Percentiles rank a stretch among this genome's conserved stretches.
phyloP scores from a whole-genome alignment of 106 monocot species.

The Dioscorea zingiberensis region DNA sequence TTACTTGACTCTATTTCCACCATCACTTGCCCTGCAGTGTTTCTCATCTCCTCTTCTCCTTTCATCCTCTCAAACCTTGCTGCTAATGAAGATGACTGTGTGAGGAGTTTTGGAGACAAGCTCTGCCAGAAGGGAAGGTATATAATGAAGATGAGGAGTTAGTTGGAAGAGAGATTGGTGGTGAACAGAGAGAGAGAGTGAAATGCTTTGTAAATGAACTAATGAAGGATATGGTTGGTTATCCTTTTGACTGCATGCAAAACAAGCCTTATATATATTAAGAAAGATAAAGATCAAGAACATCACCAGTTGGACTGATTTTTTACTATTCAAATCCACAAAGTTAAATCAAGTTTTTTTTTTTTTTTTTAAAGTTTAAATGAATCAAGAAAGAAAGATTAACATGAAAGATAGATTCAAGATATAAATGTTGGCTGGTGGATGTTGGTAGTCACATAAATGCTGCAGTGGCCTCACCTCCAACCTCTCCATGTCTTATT shows the following conservation, averaged over 20 bases:
- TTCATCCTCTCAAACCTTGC: not conserved
- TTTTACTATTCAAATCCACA: not conserved
- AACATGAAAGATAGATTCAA: not conserved
- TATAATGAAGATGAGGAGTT: not conserved
- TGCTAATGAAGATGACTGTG: not conserved
- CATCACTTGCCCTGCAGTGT: constrained; percentile 52
- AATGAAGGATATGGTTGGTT: not conserved
- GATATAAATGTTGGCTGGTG: constrained; percentile 7
- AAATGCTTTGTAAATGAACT: not conserved
- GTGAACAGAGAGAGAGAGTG: constrained; percentile 5
- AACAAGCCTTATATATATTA: not conserved
- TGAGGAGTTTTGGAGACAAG: not conserved
- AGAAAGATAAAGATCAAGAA: not conserved
- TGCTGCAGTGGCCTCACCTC: not conserved
- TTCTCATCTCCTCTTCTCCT: constrained; percentile 7
- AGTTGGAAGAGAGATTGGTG: not conserved
- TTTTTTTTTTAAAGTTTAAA: not conserved
- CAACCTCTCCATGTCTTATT: not conserved
- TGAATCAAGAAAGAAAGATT: not conserved
- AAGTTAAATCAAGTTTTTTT: too few relatives aligned
- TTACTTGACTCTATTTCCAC: constrained; percentile 67
- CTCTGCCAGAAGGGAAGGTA: not conserved
- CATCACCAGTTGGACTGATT: not conserved
- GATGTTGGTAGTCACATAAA: constrained; percentile 7
- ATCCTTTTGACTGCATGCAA: constrained; percentile 2